phyloP scores from a whole-genome alignment of 208 protist species.

The Crithidia sp. region DNA sequence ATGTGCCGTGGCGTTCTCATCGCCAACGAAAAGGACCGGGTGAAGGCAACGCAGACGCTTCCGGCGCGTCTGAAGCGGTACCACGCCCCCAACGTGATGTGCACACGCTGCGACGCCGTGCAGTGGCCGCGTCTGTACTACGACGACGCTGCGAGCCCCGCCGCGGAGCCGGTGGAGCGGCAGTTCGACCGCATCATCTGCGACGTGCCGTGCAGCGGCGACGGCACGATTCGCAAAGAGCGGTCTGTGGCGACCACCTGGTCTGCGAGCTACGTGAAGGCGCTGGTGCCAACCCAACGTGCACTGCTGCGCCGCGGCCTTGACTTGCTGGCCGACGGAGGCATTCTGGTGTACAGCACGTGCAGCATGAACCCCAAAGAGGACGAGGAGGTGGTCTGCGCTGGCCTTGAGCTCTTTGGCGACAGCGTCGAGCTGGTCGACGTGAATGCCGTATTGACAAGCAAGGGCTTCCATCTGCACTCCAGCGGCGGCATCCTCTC shows the following conservation, averaged over 20 bases:
- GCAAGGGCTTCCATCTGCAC: slow-evolving; percentile 54
- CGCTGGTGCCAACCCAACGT: slow-evolving; percentile 88
- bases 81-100: slow-evolving; percentile 87
- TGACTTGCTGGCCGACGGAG: slow-evolving; percentile 77
- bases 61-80: slow-evolving; percentile 89
- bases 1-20: slow-evolving; percentile 73
- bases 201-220: slow-evolving; percentile 96
- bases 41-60: slow-evolving; percentile 93
- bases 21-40: slow-evolving; percentile 90
- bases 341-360: slow-evolving; percentile 96
- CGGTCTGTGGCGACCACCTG: slow-evolving; percentile 83
- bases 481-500: slow-evolving; percentile 64
- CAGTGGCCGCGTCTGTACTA: slow-evolving; percentile 87
- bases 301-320: slow-evolving; percentile 88
- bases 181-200: slow-evolving; percentile 93
- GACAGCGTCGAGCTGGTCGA: slow-evolving; percentile 87
- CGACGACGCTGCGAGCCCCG: slow-evolving; percentile 16
- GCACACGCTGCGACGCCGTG: slow-evolving; percentile 85
- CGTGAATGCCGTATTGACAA: slow-evolving; percentile 65
- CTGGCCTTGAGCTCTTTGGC: slow-evolving; percentile 75
- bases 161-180: slow-evolving; percentile 37
- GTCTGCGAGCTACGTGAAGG: slow-evolving; percentile 82
- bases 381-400: slow-evolving; percentile 95
- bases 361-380: slow-evolving; percentile 97
- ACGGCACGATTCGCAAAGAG: slow-evolving; percentile 95